Base-by-base conservation (phyloP, 139 green algal species). In the Chlorella sp. region DNA sequence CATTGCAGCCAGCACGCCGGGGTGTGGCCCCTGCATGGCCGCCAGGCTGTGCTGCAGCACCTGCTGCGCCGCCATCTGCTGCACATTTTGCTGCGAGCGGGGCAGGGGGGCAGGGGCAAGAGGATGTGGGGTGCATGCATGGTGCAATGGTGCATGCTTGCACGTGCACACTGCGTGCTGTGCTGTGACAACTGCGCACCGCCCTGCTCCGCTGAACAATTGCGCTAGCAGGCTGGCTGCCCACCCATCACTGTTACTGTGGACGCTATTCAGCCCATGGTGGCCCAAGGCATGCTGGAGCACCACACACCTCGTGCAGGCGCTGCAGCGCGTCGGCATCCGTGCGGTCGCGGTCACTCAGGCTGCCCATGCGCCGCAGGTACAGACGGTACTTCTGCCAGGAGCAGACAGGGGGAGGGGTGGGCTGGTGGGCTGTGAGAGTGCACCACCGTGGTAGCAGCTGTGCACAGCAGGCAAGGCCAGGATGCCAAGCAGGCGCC, bases 361-460 rank as follows among this genome's bases (percentile, higher is more conserved):
- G 36, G 8, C 87, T 83, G 26, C 87, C 87, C 48, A 88, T 68
- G 9, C 81, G 80, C 85, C 97, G 97, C 44, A 97, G 90, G 77
- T 95, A 90, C 69, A 94, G 85, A 38, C 95, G 87, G 89, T 98
- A 98, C 92, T 98, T 98, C 62, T 91, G 96, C 56, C 16, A 19
- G n/a, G 41, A 58, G 19, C 64, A 30, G 17, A 32, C 4, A 40
- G 30, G 32, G 30, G 20, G 14, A 20, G 64, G 26, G 32, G 2
- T 9, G 34, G 2, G 26, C 9, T 24, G 60, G 26, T 34, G 60
- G 60, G 60, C 11, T 54, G 46, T 17, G 46, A 17, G 11, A 17
- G 46, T n/a, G n/a, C n/a, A n/a, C n/a, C n/a, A n/a, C n/a, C n/a
- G n/a, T n/a, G n/a, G n/a, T n/a, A n/a, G n/a, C n/a, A n/a, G n/a